Evolutionary conservation across 441 rosid species (phyloP).

Genomic region (Corymbia citriodora): DNA sequence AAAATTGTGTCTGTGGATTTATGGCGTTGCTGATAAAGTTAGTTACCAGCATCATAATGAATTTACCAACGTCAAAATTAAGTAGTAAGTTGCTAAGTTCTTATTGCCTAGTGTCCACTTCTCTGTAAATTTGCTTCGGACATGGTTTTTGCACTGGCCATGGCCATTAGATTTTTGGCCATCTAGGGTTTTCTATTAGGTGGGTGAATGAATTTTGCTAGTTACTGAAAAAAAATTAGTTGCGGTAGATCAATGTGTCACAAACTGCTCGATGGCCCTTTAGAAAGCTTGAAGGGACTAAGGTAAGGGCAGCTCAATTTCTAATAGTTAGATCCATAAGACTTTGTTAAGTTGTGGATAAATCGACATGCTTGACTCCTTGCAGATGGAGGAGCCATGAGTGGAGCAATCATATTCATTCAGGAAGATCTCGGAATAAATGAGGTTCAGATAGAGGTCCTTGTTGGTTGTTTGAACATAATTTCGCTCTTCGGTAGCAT

Average conservation of each 20-base stretch:
- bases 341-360: rapidly evolving
- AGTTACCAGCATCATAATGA: neutral
- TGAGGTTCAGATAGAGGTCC: slow-evolving; percentile 74
- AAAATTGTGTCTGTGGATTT: neutral
- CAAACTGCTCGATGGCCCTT: neutral
- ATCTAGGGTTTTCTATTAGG: neutral
- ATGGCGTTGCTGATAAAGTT: neutral
- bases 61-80: neutral
- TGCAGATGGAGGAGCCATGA: slow-evolving; percentile 96
- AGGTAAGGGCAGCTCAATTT: neutral
- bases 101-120: neutral
- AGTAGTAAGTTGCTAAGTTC: neutral
- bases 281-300: rapidly evolving
- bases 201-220: neutral
- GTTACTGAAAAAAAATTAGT: neutral
- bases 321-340: neutral
- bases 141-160: neutral
- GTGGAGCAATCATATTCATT: slow-evolving; percentile 89
- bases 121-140: neutral
- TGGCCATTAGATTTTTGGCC: neutral
- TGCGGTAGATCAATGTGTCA: neutral
- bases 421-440: slow-evolving; percentile 70
- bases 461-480: slow-evolving; percentile 71
- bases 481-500: slow-evolving; percentile 79
- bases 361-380: neutral